These are phyloP conservation scores for Stereum hirsutum DNA, from an alignment of 1,284 basidiomycete genomes.

Conservation along the genomic window DNA sequence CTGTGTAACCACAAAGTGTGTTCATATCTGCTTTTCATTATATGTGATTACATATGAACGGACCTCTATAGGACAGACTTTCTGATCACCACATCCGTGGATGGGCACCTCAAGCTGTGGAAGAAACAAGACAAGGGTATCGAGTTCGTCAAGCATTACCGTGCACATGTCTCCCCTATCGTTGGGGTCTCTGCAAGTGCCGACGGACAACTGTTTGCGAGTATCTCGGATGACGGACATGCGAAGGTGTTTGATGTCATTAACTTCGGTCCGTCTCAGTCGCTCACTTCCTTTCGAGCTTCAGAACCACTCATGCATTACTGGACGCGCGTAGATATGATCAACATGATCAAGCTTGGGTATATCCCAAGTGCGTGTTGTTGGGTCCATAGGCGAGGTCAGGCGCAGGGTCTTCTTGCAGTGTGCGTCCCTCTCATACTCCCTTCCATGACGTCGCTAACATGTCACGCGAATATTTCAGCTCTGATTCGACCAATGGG, in stretches of 20 bases:
- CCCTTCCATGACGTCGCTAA: neutral
- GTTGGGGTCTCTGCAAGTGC: slow-evolving; percentile 80
- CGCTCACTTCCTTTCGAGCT: slow-evolving; percentile 5
- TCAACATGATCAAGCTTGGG: slow-evolving; percentile 91
- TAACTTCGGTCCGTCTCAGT: slow-evolving; percentile 76
- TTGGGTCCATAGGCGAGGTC: slow-evolving; percentile 88
- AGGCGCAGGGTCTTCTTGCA: slow-evolving; percentile 84
- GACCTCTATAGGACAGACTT: slow-evolving; percentile 69
- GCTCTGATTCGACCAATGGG: slow-evolving; percentile 72
- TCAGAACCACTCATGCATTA: slow-evolving; percentile 8
- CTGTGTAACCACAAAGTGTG: slow-evolving; percentile 76
- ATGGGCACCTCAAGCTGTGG: slow-evolving; percentile 97
- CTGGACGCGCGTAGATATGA: slow-evolving; percentile 76
- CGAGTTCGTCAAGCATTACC: slow-evolving; percentile 91
- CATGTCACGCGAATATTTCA: slow-evolving; percentile 25
- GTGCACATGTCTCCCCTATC: slow-evolving; percentile 83
- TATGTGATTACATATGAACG: neutral
- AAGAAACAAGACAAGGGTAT: slow-evolving; percentile 93
- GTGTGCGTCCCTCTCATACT: slow-evolving; percentile 43
- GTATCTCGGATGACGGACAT: slow-evolving; percentile 75
- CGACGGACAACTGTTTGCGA: slow-evolving; percentile 91
- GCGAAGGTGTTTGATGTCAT: slow-evolving; percentile 96
- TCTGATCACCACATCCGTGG: slow-evolving; percentile 87
- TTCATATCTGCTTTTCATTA: slow-evolving; percentile 9
- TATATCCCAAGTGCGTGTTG: slow-evolving; percentile 82